phyloP scores from a whole-genome alignment of 169 alveolate genomes.

The Cryptosporidium meleagridis region DNA sequence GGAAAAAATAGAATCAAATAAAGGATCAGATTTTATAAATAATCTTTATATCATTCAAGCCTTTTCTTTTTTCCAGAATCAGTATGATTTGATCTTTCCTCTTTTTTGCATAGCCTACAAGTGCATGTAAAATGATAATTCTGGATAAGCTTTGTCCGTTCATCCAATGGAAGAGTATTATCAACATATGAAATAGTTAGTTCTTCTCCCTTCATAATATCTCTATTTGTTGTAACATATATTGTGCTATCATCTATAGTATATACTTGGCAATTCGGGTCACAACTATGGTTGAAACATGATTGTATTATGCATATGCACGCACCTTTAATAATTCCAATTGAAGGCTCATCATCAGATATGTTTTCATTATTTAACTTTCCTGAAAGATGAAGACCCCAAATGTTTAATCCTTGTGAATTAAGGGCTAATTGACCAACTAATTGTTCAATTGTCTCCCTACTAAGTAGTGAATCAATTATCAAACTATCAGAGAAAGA shows the following conservation, averaged over 20 bases:
- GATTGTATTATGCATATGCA: slow-evolving; percentile 78
- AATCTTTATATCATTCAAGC: background rate
- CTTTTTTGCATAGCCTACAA: slow-evolving; percentile 63
- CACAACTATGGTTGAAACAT: slow-evolving; percentile 80
- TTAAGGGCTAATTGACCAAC: slow-evolving; percentile 75
- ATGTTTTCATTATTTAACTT: no score
- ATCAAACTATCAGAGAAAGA: slow-evolving; percentile 23
- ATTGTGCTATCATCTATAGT: slow-evolving; percentile 58
- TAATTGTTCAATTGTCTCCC: slow-evolving; percentile 60
- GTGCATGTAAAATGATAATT: slow-evolving; percentile 75
- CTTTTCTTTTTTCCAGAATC: background rate
- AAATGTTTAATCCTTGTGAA: slow-evolving; percentile 75
- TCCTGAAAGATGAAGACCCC: slow-evolving; percentile 55
- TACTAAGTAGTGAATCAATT: slow-evolving; percentile 31
- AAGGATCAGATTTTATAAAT: background rate
- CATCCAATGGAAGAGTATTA: slow-evolving; percentile 74
- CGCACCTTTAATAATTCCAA: slow-evolving; percentile 75
- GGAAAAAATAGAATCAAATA: background rate
- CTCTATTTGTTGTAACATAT: slow-evolving; percentile 76
- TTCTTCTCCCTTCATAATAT: slow-evolving; percentile 76
- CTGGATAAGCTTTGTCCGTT: slow-evolving; percentile 72
- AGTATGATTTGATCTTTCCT: slow-evolving; percentile 1
- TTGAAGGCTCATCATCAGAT: slow-evolving; percentile 6
- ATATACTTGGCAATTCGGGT: slow-evolving; percentile 76
- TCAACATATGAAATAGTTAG: slow-evolving; percentile 79